Evolutionary conservation across 805 yeast species (phyloP).

Genomic region (Wickerhamiella allomyrinae): DNA sequence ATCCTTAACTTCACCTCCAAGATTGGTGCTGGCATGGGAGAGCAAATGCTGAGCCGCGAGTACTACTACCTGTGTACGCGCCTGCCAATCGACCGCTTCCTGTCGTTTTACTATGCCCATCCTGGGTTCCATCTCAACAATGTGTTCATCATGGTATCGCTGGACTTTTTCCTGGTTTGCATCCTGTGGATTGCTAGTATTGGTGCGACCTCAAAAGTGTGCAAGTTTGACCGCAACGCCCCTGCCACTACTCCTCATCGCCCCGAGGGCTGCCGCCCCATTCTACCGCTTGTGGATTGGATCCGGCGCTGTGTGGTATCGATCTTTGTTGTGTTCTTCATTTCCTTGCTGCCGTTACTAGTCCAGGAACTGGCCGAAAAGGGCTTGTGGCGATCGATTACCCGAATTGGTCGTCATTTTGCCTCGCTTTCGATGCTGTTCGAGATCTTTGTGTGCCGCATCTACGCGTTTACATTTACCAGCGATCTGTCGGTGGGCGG

Average conservation of each 20-base stretch:
- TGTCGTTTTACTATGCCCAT: slow-evolving; percentile 72
- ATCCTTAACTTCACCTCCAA: slow-evolving; percentile 70
- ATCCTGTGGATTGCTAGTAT: slow-evolving; percentile 49
- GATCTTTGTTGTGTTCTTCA: slow-evolving; percentile 57
- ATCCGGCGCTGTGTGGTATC: slow-evolving; percentile 57
- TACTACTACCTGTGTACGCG: slow-evolving; percentile 68
- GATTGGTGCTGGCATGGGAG: slow-evolving; percentile 87
- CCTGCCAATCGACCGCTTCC: slow-evolving; percentile 60
- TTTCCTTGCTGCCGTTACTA: slow-evolving; percentile 59
- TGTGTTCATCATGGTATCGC: slow-evolving; percentile 54
- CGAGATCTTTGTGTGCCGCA: slow-evolving; percentile 66
- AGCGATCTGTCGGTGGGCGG: slow-evolving; percentile 65
- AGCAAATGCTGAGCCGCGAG: slow-evolving; percentile 70
- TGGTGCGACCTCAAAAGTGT: slow-evolving; percentile 44
- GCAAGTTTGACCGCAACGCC: slow-evolving; percentile 42
- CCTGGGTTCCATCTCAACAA: slow-evolving; percentile 78
- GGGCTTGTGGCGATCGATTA: slow-evolving; percentile 56
- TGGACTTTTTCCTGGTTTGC: slow-evolving; percentile 46
- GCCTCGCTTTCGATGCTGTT: slow-evolving; percentile 61
- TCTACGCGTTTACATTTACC: slow-evolving; percentile 55
- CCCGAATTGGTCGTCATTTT: slow-evolving; percentile 51
- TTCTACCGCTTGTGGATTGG: slow-evolving; percentile 63
- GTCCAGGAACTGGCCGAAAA: slow-evolving; percentile 67
- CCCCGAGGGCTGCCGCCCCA: slow-evolving; percentile 59
- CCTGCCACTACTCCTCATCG: slow-evolving; percentile 48